These are phyloP conservation scores for Chalciporus piperatus DNA, from an alignment of 768 basidiomycete species.

Conservation along the genomic window DNA sequence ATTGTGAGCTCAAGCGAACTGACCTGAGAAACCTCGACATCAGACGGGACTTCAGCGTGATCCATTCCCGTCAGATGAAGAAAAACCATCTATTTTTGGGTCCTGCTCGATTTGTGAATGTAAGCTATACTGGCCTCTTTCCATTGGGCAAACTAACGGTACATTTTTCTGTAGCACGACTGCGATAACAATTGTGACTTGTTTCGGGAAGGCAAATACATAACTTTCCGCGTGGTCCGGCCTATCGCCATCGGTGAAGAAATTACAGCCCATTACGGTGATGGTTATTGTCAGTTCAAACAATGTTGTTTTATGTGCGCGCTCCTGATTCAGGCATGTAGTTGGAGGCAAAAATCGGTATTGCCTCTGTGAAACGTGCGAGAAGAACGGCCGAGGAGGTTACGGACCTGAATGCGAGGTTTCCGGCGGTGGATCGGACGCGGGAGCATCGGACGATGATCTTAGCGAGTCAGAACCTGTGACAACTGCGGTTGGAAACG, in stretches of 20 bases:
- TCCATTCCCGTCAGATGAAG: slow-evolving; percentile 89
- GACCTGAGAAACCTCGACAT: slow-evolving; percentile 68
- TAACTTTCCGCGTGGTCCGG: slow-evolving; percentile 82
- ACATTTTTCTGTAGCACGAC: slow-evolving; percentile 62
- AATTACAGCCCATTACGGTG: slow-evolving; percentile 87
- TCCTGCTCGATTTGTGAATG: slow-evolving; percentile 90
- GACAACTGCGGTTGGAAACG: slow-evolving; percentile 51
- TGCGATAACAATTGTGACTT: slow-evolving; percentile 88
- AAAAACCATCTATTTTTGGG: slow-evolving; percentile 90
- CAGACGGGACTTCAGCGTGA: slow-evolving; percentile 86
- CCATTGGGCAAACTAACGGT: background rate
- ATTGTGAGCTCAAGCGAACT: slow-evolving; percentile 81
- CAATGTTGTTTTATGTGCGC: slow-evolving; percentile 17
- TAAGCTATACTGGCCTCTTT: slow-evolving; percentile 39
- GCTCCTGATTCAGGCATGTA: slow-evolving; percentile 35
- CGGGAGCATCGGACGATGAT: slow-evolving; percentile 34
- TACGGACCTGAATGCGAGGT: slow-evolving; percentile 57
- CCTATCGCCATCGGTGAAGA: slow-evolving; percentile 80
- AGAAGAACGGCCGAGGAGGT: slow-evolving; percentile 70
- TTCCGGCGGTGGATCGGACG: slow-evolving; percentile 47
- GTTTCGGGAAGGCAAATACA: slow-evolving; percentile 85
- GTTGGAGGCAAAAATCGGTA: slow-evolving; percentile 68
- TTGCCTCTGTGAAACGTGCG: slow-evolving; percentile 87
- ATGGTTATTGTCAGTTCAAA: slow-evolving; percentile 76
- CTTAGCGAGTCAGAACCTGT: slow-evolving; percentile 41